Base-by-base conservation (phyloP, 176 grass and related monocot genomes). In the Paspalum vaginatum region DNA sequence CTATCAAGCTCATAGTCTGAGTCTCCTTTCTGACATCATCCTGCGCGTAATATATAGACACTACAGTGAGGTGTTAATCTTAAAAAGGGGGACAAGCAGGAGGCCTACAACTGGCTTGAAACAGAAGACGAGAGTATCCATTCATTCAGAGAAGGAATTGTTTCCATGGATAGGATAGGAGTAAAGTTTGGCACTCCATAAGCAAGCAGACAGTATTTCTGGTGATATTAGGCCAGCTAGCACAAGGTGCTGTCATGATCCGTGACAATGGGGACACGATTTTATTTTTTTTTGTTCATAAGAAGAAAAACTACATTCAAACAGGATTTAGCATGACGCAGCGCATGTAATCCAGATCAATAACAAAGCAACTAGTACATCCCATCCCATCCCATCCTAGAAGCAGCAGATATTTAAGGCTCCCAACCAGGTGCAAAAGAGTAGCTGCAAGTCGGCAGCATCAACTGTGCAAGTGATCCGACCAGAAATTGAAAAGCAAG, bases 1-100 rank as follows among this genome's bases (percentile, higher is more conserved):
- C 90, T 78, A 99, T 99, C 84, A 99, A 81, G 71, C 92, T 99
- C 96, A 99, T 99, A 73, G 77, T 95, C 66, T 99, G 96, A 81
- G 96, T 88, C 79, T 99, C 96, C 85, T 85, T 87, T 84, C 87
- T 80, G 65, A 99, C 85, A 69, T 93, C 92, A 88, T 95, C 93
- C 96, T 99, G 76, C 63, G 41, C 15, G 41, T 32, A 38, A 75
- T n/a, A 88, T 61, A 43, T 13, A 69, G 20, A 76, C 51, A 74
- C 16, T 63, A 70, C 16, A 39, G 7, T 70, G 39, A 84, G 76
- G 47, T 54, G 38, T 16, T 69, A 18, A 20, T 49, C 17, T 74
- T 52, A 27, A 43, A 47, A 68, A 59, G 17, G 24, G 16, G 4
- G 8, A 38, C 32, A 32, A 61, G 4, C 48, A 70, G 46, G 11